Base-by-base conservation (phyloP, 108 stramenopile species). In the Pseudonitzschia multistriata region DNA sequence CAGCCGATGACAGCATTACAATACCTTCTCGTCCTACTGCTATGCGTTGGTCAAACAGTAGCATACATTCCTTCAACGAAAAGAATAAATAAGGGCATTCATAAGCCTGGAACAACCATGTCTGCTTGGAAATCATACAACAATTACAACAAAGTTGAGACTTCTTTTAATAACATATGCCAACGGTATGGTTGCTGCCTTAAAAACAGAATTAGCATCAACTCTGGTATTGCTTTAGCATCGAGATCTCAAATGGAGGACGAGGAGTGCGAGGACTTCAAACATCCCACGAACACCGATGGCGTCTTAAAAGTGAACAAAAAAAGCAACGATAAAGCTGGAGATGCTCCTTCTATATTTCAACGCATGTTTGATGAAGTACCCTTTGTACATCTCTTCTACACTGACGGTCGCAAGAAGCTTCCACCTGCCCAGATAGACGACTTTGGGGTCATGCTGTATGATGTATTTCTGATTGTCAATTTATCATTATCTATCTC, bases 381-480 rank as follows among this genome's bases (percentile, higher is more conserved):
- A 33, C 72, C 72, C 3, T 73, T 73, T 21, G 33, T 73, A 2
- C 61, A 73, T 22, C 35, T 73, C 4, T 65, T 74, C 49, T 31
- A 24, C 21, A 55, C 36, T 6, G 57, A 59, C 33, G 63, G 63
- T 25, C 62, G 62, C 17, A 50, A 70, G 29, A 82, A 82, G 48
- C 55, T 70, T 14, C 87, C 87, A 11, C 87, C 87, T 34, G 13
- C 83, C 21, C 69, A 82, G 36, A 61, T 88, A 22, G 84, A 88
- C 19, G 87, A 88, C 62, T 59, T 61, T 6, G 65, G 77, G 67
- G 62, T 88, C 21, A 68, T 88, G 24, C 64, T 85, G 24, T 88
- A 85, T 56, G 87, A 88, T 56, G 62, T 85, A 39, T 80, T 88
- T 47, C 65, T 88, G 35, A 49, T 88, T 31, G 68, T 85, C 37